A percentile compares a stretch with the other conserved stretches of the same genome.
Conservation (phyloP, 164 flowering plant genomes). For the Umbellularia californica region DNA sequence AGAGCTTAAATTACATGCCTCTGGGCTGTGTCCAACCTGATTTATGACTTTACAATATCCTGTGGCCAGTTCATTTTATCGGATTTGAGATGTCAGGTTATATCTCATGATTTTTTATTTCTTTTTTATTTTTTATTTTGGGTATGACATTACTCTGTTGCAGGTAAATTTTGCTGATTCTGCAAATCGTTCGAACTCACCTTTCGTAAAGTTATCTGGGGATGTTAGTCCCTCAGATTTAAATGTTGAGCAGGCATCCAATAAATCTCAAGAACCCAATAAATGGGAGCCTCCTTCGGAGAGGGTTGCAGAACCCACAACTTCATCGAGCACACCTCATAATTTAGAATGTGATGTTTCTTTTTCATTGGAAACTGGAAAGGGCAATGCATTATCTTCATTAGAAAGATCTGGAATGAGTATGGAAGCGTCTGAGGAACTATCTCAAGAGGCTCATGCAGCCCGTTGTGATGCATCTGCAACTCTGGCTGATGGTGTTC, state of each 20-base stretch:
- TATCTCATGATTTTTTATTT: not conserved
- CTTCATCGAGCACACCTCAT: conserved; percentile 12
- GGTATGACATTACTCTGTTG: not conserved
- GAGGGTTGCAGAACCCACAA: not conserved
- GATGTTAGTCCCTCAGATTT: not conserved
- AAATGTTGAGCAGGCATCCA: conserved; percentile 1
- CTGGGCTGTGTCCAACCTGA: not conserved
- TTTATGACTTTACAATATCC: not conserved
- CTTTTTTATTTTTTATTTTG: not conserved
- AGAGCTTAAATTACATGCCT: not conserved
- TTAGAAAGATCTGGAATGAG: conserved; percentile 11
- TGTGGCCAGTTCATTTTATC: not conserved
- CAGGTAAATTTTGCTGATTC: conserved; percentile 11
- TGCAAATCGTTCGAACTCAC: conserved; percentile 3
- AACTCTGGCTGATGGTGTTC: conserved; percentile 3
- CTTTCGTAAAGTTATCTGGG: not conserved
- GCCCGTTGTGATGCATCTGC: conserved; percentile 19
- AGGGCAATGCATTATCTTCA: conserved; percentile 11
- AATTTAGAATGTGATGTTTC: not conserved
- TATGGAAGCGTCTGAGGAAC: conserved; percentile 7
- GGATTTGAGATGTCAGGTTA: not conserved
- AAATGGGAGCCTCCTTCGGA: not conserved
- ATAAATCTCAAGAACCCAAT: not conserved
- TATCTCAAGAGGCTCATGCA: not conserved
- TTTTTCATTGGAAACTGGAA: conserved; percentile 14